phyloP scores from a whole-genome alignment of 148 eudicot genomes.

The Camellia japonica region DNA sequence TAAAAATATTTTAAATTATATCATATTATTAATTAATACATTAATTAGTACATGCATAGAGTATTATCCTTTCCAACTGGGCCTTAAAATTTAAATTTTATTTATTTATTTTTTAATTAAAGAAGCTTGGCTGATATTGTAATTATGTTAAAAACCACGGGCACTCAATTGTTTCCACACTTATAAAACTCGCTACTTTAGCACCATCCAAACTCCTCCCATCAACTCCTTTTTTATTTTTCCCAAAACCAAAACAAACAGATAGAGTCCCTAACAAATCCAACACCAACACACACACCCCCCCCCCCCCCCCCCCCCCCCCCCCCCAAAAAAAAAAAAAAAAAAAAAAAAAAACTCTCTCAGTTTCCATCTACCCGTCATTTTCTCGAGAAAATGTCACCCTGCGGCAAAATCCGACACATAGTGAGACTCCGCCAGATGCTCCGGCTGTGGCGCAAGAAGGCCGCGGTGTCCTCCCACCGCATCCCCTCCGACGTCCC shows the following conservation, averaged over 20 bases:
- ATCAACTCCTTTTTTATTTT: background rate
- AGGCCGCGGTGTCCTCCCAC: slow-evolving; percentile 37
- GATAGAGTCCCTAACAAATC: too few species aligned
- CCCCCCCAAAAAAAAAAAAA: too few species aligned
- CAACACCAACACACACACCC: too few species aligned
- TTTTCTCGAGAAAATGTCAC: slow-evolving; percentile 37
- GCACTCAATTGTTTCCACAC: background rate
- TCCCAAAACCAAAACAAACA: background rate
- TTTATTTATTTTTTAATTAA: too few species aligned
- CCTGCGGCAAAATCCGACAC: slow-evolving; percentile 77
- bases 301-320: too few species aligned
- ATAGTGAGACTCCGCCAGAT: slow-evolving; percentile 68
- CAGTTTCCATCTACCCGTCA: background rate
- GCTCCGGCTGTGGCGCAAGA: slow-evolving; percentile 64
- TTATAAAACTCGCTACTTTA: slow-evolving; percentile 21
- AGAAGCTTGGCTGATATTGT: background rate
- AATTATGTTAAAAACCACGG: slow-evolving; percentile 19
- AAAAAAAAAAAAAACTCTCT: background rate
- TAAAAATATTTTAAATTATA: too few species aligned
- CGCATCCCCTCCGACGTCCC: slow-evolving; percentile 72
- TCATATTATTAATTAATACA: too few species aligned
- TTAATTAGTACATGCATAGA: too few species aligned
- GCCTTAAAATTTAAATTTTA: too few species aligned
- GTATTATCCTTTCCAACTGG: too few species aligned
- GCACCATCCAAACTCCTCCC: background rate